A percentile compares a stretch with the other conserved stretches of the same genome.
Evolutionary conservation across 2,329 filamentous ascomycete species (phyloP).

Genomic region (Colletotrichum aenigma): DNA sequence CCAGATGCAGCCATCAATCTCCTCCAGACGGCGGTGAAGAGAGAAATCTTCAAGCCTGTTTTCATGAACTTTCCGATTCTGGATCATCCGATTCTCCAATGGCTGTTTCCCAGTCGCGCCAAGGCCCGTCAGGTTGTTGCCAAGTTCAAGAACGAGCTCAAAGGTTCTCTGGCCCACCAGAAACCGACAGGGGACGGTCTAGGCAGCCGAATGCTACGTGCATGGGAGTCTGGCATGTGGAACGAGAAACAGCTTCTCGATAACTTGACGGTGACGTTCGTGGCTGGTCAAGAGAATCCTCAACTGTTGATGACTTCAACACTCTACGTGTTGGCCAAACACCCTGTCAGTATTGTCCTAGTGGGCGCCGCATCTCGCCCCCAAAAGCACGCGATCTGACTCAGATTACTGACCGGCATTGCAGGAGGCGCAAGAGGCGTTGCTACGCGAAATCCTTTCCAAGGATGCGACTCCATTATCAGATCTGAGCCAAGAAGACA

Average conservation of each 20-base stretch:
- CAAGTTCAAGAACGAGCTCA: slow-evolving; percentile 29
- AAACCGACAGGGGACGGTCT: slow-evolving; percentile 14
- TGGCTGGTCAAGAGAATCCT: slow-evolving; percentile 46
- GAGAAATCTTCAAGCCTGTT: slow-evolving; percentile 36
- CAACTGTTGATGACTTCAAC: slow-evolving; percentile 39
- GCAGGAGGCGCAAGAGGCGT: slow-evolving; percentile 31
- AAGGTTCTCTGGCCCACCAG: slow-evolving; percentile 12
- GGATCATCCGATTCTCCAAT: slow-evolving; percentile 23
- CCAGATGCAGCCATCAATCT: slow-evolving; percentile 23
- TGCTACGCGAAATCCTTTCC: slow-evolving; percentile 33
- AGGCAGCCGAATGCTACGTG: slow-evolving; percentile 25
- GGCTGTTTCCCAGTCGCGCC: slow-evolving; percentile 28
- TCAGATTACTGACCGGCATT: neutral
- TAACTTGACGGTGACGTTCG: slow-evolving; percentile 42
- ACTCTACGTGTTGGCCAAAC: slow-evolving; percentile 39
- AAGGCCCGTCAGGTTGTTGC: slow-evolving; percentile 28
- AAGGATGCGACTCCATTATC: slow-evolving; percentile 1
- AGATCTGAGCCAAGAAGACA: slow-evolving; percentile 28
- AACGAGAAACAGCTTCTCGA: slow-evolving; percentile 40
- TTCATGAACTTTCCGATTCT: slow-evolving; percentile 38
- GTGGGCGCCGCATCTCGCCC: neutral
- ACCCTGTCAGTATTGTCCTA: slow-evolving; percentile 24
- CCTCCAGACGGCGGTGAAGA: slow-evolving; percentile 30
- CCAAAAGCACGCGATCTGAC: neutral
- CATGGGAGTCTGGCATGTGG: slow-evolving; percentile 23